Evolutionary conservation across 1,284 basidiomycete genomes (phyloP), one percentile per base, ranked within the genome.

Genomic region (Hemileia vastatrix): DNA sequence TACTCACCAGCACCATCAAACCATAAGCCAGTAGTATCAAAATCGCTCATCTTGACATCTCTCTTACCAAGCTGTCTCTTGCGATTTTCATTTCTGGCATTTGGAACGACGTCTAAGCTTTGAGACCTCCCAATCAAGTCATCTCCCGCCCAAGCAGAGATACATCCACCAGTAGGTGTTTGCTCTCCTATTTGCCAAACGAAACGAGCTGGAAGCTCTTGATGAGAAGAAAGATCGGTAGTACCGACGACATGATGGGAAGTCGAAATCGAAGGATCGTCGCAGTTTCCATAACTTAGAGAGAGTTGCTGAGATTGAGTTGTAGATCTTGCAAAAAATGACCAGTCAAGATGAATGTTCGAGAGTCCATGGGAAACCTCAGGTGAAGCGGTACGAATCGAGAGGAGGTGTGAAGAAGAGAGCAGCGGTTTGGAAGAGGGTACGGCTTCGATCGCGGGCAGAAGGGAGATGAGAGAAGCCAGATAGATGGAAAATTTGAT

Each of bases 1-100:
- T 11, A 40, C 23, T 27, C n/a, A 21, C 32, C 53, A 21, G 48
- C 53, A 18, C 53, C 53, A 54, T 54, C 53, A 45, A 54, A 54
- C 53, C 53, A 54, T 15, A 45, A 18, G 8, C 53, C 53, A 13
- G n/a, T 32, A 11, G 53, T 36, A 13, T 54, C 53, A 18, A 54
- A 54, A 40, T 54, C 53, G 15, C 36, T 40, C 36, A 40, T 40
- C 8, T 40, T 9, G 13, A 40, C 36, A 40, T 40, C 36, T 40
- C 36, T 40, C 36, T 40, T 40, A 40, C 9, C 8, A 15, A 40
- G 36, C 36, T 40, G 36, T 40, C 36, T 9, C 36, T 40, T 40
- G 15, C 36, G 36, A 40, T 40, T 40, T 15, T 40, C 36, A 40
- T 15, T 40, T 15, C 36, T 40, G 13, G 36, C 36, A 15, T 40